These are phyloP conservation scores for Fusarium graminum DNA, from an alignment of 2,329 filamentous ascomycete species.

Conservation along the genomic window DNA sequence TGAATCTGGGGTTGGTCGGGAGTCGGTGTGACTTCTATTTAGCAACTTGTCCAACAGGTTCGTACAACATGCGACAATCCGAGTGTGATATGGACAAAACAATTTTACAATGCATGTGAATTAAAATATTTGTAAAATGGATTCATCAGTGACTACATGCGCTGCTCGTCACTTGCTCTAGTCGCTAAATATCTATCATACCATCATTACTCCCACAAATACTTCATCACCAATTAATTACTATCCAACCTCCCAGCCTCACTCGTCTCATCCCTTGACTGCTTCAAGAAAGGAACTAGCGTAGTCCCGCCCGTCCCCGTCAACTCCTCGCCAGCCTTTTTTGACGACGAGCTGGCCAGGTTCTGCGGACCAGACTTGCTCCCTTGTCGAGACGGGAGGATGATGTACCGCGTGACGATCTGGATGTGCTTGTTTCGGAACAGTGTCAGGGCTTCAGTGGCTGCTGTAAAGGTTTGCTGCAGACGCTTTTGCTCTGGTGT, in stretches of 20 bases:
- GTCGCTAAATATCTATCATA: constrained; percentile 27
- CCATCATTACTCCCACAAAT: background rate
- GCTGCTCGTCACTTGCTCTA: background rate
- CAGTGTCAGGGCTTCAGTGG: constrained; percentile 78
- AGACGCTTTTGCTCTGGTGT: constrained; percentile 64
- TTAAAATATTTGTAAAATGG: background rate
- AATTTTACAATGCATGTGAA: background rate
- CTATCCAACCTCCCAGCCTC: constrained; percentile 53
- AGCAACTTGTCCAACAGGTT: background rate
- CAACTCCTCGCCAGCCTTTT: constrained; percentile 62
- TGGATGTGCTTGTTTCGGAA: constrained; percentile 90
- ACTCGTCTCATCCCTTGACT: constrained; percentile 85
- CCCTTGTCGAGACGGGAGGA: constrained; percentile 74
- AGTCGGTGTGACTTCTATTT: background rate
- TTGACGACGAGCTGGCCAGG: constrained; percentile 60
- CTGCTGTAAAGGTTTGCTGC: constrained; percentile 72
- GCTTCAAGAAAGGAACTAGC: constrained; percentile 89
- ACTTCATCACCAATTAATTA: background rate
- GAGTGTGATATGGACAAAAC: background rate
- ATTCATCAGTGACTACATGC: background rate
- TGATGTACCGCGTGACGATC: constrained; percentile 91
- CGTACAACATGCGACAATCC: background rate
- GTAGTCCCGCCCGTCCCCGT: constrained; percentile 90
- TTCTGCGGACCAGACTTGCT: constrained; percentile 53
- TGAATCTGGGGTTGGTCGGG: background rate